phyloP scores from a whole-genome alignment of 805 yeast species.

The Lipomyces orientalis region DNA sequence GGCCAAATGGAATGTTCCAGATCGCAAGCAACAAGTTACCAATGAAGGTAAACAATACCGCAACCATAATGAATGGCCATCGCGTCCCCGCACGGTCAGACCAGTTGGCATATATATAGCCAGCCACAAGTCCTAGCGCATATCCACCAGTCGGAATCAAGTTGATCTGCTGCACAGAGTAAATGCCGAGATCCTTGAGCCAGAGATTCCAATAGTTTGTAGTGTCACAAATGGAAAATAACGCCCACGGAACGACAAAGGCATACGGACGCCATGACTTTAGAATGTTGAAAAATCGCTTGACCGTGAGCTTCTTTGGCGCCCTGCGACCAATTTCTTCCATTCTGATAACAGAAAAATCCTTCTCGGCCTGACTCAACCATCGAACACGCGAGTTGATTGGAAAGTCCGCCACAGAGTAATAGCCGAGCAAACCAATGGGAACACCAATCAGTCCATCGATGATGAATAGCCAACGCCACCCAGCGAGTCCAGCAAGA shows the following conservation, averaged over 20 bases:
- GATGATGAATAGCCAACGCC: slow-evolving; percentile 52
- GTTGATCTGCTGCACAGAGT: slow-evolving; percentile 43
- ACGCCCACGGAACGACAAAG: slow-evolving; percentile 20
- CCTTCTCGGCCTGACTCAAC: slow-evolving; percentile 47
- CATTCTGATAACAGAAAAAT: slow-evolving; percentile 25
- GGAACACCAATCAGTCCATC: slow-evolving; percentile 28
- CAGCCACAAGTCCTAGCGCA: slow-evolving; percentile 43
- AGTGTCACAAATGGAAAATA: slow-evolving; percentile 24
- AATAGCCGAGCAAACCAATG: slow-evolving; percentile 27
- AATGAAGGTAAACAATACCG: slow-evolving; percentile 14
- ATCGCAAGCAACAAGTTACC: slow-evolving; percentile 48
- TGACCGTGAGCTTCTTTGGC: slow-evolving; percentile 20
- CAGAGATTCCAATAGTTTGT: slow-evolving; percentile 43
- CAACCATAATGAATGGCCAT: slow-evolving; percentile 39
- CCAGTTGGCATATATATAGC: slow-evolving; percentile 41
- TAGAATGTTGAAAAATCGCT: slow-evolving; percentile 11
- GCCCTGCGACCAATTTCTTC: slow-evolving; percentile 23
- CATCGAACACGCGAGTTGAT: slow-evolving; percentile 56
- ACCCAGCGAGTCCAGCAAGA: slow-evolving; percentile 59
- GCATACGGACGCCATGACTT: slow-evolving; percentile 27
- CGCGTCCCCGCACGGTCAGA: slow-evolving; percentile 44
- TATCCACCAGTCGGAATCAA: slow-evolving; percentile 48
- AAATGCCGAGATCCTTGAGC: slow-evolving; percentile 41
- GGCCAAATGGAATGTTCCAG: slow-evolving; percentile 52
- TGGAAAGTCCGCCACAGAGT: slow-evolving; percentile 68